Evolutionary conservation across 805 yeast genomes (phyloP).

Genomic region (Suhomyces vadensis): DNA sequence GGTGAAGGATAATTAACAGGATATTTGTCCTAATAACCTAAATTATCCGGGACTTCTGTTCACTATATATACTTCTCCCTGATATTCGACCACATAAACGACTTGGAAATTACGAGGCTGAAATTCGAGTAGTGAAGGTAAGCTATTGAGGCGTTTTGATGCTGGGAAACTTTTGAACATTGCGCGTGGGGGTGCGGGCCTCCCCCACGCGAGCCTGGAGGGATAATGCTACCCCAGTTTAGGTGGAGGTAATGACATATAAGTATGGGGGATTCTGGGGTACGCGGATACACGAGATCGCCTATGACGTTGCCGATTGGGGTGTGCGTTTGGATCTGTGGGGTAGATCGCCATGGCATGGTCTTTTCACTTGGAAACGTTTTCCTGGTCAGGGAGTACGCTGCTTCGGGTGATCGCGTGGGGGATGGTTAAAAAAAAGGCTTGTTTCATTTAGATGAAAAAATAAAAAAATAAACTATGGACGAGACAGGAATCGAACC

Average conservation of each 20-base stretch:
- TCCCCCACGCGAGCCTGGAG: neutral
- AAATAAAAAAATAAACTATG: slow-evolving; percentile 32
- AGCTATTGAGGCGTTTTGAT: too few relatives aligned
- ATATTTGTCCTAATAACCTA: neutral
- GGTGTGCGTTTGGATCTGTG: neutral
- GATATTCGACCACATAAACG: too few relatives aligned
- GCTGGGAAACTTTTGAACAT: neutral
- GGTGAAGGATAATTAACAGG: too few relatives aligned
- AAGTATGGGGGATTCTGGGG: neutral
- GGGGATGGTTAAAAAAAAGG: neutral
- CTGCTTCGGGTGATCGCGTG: neutral
- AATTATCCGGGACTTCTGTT: neutral
- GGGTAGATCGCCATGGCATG: too few relatives aligned
- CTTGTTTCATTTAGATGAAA: neutral
- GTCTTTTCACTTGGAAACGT: too few relatives aligned
- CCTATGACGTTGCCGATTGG: too few relatives aligned
- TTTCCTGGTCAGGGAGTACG: too few relatives aligned
- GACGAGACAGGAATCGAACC: slow-evolving; percentile 80
- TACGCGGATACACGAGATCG: too few relatives aligned
- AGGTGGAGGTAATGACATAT: neutral
- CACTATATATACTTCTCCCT: neutral
- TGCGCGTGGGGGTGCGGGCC: neutral
- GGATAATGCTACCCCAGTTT: neutral
- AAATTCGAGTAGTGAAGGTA: too few relatives aligned
- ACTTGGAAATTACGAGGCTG: too few relatives aligned